Conservation (phyloP, 1,139 yeast species). For the Nadsonia starkeyi-henricii region DNA sequence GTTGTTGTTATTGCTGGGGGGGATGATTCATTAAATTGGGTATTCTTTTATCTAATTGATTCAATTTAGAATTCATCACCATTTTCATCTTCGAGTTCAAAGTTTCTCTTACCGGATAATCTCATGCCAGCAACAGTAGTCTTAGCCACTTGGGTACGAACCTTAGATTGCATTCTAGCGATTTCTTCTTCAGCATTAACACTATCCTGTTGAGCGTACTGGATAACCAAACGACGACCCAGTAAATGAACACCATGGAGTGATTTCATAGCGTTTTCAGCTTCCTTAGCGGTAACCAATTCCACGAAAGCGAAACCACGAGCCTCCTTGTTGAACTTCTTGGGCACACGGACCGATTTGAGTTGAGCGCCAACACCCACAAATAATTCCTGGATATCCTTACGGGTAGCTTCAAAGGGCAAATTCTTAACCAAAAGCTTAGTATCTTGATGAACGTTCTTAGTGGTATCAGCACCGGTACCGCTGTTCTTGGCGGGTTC, state of each 20-base stretch:
- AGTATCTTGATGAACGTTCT: constrained; percentile 33
- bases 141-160: constrained; percentile 63
- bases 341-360: constrained; percentile 90
- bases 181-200: constrained; percentile 82
- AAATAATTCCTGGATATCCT: constrained; percentile 79
- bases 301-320: constrained; percentile 98
- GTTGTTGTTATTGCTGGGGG: too few relatives aligned
- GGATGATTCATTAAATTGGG: too few relatives aligned
- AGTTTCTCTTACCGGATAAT: constrained; percentile 57
- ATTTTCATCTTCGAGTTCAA: constrained; percentile 49
- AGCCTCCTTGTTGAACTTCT: constrained; percentile 86
- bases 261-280: constrained; percentile 90
- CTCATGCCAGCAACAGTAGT: constrained; percentile 58
- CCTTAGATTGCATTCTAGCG: constrained; percentile 77
- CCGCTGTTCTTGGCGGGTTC: constrained; percentile 9
- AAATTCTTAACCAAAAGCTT: constrained; percentile 90
- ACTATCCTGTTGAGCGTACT: constrained; percentile 75
- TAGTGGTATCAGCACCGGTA: constrained; percentile 14
- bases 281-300: constrained; percentile 76
- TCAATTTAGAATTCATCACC: constrained; percentile 9
- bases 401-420: constrained; percentile 91
- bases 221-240: constrained; percentile 93
- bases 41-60: too few relatives aligned
- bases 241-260: constrained; percentile 91
- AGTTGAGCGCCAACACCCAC: constrained; percentile 80